Base-by-base conservation (phyloP, 208 protist species). In the Crithidia thermophila region DNA sequence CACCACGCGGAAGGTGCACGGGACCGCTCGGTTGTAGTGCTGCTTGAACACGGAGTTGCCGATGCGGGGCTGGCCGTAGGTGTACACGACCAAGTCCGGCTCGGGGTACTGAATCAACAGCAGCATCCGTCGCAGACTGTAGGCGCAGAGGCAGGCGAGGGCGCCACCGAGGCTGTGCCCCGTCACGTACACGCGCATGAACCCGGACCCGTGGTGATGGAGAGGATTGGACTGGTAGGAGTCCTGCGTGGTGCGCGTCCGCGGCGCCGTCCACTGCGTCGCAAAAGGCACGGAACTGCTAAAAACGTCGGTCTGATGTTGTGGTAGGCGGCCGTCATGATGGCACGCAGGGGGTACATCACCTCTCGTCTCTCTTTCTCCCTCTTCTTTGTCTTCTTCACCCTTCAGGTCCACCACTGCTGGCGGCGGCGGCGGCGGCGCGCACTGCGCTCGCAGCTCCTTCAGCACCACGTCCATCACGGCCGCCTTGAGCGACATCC, bases 81-180 rank as follows among this genome's bases (percentile, higher is more conserved):
- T 93, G 71, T 94, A 95, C 56, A 95, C 87, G 1, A 83, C 81
- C 14, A 90, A 25, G 40, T 87, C 80, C 8, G 80, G 56, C 37
- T 85, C 60, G 0, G 82, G 82, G 62, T 93, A 93, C 0, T 65
- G 46, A 25, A 88, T 55, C 7, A 85, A 43, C 0, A 81, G 62
- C 47, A 94, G 77, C 64, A 83, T 67, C n/a, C 74, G 77, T 13
- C 75, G 72, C 43, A 95, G 40, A 40, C 70, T 88, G 79, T 91
- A 94, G 10, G 90, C 90, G 62, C 87, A 93, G 20, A 95, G 70
- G 18, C 57, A 81, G 11, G 87, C 90, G n/a, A 95, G 60, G 0
- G 87, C 87, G 2, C 87, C 87, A 33, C 90, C 90, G 4, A 95
- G 73, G 55, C 85, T 93, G 80, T 95, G 87, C 1, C 90, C 90